Evolutionary conservation across 192 early-diverging fungal species (phyloP), one percentile per base, ranked within the genome.

Genomic region (Allomyces macrogynus): DNA sequence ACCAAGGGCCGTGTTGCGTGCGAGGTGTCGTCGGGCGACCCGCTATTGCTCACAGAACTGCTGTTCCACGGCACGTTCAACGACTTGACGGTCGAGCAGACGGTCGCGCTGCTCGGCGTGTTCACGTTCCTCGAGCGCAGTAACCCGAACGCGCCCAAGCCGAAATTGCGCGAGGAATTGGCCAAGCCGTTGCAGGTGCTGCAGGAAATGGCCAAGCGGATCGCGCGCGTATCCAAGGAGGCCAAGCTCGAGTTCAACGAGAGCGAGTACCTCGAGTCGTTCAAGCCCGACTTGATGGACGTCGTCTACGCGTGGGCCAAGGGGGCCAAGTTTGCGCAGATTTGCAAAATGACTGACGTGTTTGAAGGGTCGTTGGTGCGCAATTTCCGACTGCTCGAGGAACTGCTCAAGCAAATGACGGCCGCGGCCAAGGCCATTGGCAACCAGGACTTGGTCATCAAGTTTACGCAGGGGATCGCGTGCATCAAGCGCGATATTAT

Each of bases 1-100:
- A 85, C 96, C 78, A 98, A 98, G 75, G 95, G 95, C 54, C 86
- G 93, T 23, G 95, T 98, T 7, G 95, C 95, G 4, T 98, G 95
- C 69, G 93, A 98, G 76, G 90, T 98, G 62, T 89, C 87, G 16
- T 80, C 88, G 11, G 95, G 92, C 12, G 93, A 96, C 75, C 92
- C 95, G 75, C 75, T 98, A 61, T 68, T 96, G 65, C 78, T 98
- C 67, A 95, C 93, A 0, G 95, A 98, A 79, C 85, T 98, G 84
- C 89, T 98, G 32, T 89, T 98, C 76, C 87, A 92, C 69, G 90
- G 92, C 63, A 89, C 91, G 7, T 96, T 98, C 74, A 95, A 93
- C 66, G 92, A 96, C 63, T 75, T 98, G 69, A 83, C 85, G 0
- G 81, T 85, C 2, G 93, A 96, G 66, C 90, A 93, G 67, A 79